Percentiles rank a stretch among this genome's conserved stretches.
phyloP scores from a whole-genome alignment of 352 stramenopile species.

The Pythium guiyangense region DNA sequence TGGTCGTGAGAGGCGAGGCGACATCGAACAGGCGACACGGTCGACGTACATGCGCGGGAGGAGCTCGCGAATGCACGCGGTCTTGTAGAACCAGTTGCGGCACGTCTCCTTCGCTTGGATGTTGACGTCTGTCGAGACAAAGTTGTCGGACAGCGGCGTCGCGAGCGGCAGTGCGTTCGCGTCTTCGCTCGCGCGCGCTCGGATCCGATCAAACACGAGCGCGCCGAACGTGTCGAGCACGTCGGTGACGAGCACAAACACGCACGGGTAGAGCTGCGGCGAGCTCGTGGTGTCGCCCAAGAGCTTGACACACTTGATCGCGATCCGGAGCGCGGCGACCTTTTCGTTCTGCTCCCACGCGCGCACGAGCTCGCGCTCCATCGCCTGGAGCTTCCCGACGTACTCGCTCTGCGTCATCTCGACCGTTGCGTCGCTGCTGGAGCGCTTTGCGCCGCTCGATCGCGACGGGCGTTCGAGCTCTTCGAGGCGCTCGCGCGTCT shows the following conservation, averaged over 20 bases:
- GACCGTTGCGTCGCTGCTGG: slow-evolving; percentile 29
- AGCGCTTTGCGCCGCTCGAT: slow-evolving; percentile 5
- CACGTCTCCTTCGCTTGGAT: slow-evolving; percentile 89
- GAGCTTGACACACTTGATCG: slow-evolving; percentile 90
- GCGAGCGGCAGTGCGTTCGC: slow-evolving; percentile 51
- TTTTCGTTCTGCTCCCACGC: slow-evolving; percentile 87
- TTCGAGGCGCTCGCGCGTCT: slow-evolving; percentile 62
- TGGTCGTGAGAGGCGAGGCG: background rate
- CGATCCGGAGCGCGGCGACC: slow-evolving; percentile 84
- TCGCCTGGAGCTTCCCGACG: slow-evolving; percentile 65
- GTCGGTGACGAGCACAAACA: slow-evolving; percentile 87
- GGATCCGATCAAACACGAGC: slow-evolving; percentile 85
- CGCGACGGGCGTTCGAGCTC: slow-evolving; percentile 40
- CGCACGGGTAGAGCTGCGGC: slow-evolving; percentile 83
- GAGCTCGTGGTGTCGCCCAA: slow-evolving; percentile 72
- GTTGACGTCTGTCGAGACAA: slow-evolving; percentile 77
- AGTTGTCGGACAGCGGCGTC: slow-evolving; percentile 51
- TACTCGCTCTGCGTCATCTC: slow-evolving; percentile 86
- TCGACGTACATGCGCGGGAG: slow-evolving; percentile 82
- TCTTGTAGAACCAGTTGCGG: slow-evolving; percentile 95
- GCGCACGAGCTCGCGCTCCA: slow-evolving; percentile 59
- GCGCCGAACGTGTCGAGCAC: slow-evolving; percentile 85
- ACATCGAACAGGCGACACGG: background rate
- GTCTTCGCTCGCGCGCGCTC: slow-evolving; percentile 51
- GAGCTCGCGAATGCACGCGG: slow-evolving; percentile 89